These are phyloP conservation scores for Anisodus tanguticus DNA, from an alignment of 257 asterid species.

Conservation along the genomic window DNA sequence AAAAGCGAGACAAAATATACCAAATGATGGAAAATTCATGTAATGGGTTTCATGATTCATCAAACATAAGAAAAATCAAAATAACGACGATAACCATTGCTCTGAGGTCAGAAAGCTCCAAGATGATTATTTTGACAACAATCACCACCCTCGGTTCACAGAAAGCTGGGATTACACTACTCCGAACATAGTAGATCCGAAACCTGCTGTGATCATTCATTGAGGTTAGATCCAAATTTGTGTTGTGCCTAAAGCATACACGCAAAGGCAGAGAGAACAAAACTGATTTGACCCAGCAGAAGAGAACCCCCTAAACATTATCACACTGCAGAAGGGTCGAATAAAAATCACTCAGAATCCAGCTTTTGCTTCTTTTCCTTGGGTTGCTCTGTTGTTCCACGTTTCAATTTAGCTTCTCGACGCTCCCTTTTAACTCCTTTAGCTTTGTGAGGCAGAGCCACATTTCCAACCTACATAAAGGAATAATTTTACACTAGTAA, in stretches of 20 bases:
- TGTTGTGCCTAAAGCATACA: not conserved
- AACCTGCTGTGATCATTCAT: not conserved
- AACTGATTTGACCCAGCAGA: constrained; percentile 28
- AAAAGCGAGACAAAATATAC: not conserved
- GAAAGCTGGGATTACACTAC: not conserved
- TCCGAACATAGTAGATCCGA: not conserved
- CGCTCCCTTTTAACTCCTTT: constrained; percentile 95
- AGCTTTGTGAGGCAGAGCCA: constrained; percentile 59
- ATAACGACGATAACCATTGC: not conserved
- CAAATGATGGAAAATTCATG: not conserved
- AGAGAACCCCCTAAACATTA: not conserved
- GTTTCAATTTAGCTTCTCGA: constrained; percentile 71
- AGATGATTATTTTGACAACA: not conserved
- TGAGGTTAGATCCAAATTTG: not conserved
- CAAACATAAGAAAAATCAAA: constrained; percentile 1
- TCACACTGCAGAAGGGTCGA: not conserved
- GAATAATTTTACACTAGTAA: not conserved
- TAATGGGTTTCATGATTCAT: not conserved
- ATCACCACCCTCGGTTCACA: not conserved
- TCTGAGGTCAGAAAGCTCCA: not conserved
- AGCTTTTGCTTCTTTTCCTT: constrained; percentile 74
- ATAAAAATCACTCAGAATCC: constrained; percentile 48
- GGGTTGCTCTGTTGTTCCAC: constrained; percentile 40
- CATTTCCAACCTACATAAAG: constrained; percentile 62
- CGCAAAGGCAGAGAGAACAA: constrained; percentile 17